A percentile compares a stretch with the other conserved stretches of the same genome.
Evolutionary conservation across 139 green algal genomes (phyloP).

Genomic region (Asterochloris erici): DNA sequence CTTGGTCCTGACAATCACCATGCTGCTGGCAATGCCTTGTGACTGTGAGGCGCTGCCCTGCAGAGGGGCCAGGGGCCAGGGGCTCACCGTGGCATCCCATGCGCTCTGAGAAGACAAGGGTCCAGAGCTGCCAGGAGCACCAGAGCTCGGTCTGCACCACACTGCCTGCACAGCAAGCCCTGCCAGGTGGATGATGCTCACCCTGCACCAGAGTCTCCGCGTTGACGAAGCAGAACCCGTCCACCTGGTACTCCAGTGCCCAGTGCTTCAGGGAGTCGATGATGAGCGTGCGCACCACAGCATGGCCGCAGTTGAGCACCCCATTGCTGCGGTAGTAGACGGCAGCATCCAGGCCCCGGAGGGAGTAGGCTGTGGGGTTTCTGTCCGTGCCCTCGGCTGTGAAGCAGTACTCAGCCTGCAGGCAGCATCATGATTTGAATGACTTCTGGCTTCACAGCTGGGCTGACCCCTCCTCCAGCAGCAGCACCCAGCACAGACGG

Average conservation of each 20-base stretch:
- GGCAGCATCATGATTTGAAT: too few species aligned
- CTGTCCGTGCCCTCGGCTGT: constrained; percentile 66
- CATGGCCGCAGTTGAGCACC: constrained; percentile 71
- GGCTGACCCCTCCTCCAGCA: too few species aligned
- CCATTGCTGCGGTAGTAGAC: constrained; percentile 57
- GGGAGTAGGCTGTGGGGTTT: constrained; percentile 30
- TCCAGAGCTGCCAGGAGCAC: not conserved
- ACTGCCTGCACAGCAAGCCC: not conserved
- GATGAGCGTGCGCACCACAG: constrained; percentile 55
- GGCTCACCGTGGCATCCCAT: too few species aligned
- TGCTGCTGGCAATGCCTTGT: too few species aligned
- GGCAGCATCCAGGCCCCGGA: constrained; percentile 61
- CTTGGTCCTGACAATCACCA: too few species aligned
- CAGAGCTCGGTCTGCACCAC: constrained; percentile 24
- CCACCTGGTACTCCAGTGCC: constrained; percentile 64
- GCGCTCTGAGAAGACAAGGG: not conserved
- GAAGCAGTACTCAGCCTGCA: constrained; percentile 70
- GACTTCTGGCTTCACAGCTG: too few species aligned
- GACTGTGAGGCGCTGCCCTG: too few species aligned
- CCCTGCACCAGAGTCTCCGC: constrained; percentile 75
- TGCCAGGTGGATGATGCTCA: constrained; percentile 4
- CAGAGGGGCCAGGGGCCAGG: too few species aligned
- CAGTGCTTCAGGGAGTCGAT: constrained; percentile 58
- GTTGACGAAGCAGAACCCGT: constrained; percentile 79
- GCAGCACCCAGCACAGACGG: too few species aligned